Evolutionary conservation across 1,139 yeast genomes (phyloP).

Genomic region (Sugiyamaella novakii): DNA sequence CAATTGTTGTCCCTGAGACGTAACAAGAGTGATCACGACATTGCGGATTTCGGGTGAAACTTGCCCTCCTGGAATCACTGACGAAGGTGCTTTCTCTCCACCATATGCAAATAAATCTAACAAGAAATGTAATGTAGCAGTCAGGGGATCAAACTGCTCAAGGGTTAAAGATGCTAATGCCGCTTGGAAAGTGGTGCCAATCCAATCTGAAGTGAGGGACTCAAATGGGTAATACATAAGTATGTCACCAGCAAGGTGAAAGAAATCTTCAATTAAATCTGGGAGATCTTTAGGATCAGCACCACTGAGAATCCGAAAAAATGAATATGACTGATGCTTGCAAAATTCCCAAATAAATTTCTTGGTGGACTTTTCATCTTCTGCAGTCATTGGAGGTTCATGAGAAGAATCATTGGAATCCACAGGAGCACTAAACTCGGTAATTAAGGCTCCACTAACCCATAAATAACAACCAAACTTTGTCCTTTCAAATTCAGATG

Average conservation of each 20-base stretch:
- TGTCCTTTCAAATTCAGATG: constrained; percentile 66
- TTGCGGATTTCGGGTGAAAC: constrained; percentile 57
- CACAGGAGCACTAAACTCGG: constrained; percentile 57
- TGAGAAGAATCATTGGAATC: no score
- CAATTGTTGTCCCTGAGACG: constrained; percentile 59
- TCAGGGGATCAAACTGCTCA: constrained; percentile 71
- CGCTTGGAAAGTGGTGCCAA: constrained; percentile 61
- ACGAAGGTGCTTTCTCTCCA: constrained; percentile 73
- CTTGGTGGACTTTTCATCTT: constrained; percentile 39
- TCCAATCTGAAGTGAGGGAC: constrained; percentile 58
- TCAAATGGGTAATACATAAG: constrained; percentile 75
- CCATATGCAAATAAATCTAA: constrained; percentile 87
- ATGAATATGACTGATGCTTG: constrained; percentile 49
- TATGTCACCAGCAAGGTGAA: constrained; percentile 78
- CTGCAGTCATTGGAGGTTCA: constrained; percentile 39
- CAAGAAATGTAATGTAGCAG: constrained; percentile 70
- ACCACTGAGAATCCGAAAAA: constrained; percentile 44
- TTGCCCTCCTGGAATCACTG: constrained; percentile 52
- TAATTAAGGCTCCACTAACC: constrained; percentile 83
- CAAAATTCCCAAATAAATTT: constrained; percentile 56
- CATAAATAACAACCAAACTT: constrained; percentile 83
- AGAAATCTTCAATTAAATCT: constrained; percentile 85
- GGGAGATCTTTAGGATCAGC: constrained; percentile 51
- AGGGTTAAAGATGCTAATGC: constrained; percentile 59
- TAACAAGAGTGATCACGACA: constrained; percentile 49